Percentiles rank a stretch among this genome's conserved stretches.
Evolutionary conservation across 768 basidiomycete species (phyloP).

Genomic region (Tephrocybe sp.): DNA sequence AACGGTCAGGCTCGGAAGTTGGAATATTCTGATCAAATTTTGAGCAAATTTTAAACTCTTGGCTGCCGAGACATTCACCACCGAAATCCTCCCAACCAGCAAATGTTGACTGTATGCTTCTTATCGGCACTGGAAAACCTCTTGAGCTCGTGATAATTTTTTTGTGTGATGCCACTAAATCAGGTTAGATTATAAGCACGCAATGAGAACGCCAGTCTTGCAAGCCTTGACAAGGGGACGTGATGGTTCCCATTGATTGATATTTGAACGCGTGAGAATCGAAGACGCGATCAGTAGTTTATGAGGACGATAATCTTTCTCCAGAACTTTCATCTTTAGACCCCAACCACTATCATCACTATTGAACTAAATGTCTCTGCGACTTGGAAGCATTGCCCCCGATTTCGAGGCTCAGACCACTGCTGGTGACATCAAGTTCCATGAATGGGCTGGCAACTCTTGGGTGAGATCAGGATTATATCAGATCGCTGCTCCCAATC

Average conservation of each 20-base stretch:
- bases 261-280: constrained; percentile 59
- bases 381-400: constrained; percentile 87
- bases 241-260: too few relatives aligned
- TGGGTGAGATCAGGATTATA: constrained; percentile 59
- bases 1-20: too few relatives aligned
- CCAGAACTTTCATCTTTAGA: not conserved
- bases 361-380: constrained; percentile 47
- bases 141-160: too few relatives aligned
- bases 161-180: too few relatives aligned
- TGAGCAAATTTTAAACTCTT: too few relatives aligned
- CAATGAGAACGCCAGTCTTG: constrained; percentile 33
- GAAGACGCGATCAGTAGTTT: constrained; percentile 49
- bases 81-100: too few relatives aligned
- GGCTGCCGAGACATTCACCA: too few relatives aligned
- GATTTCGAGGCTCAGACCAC: constrained; percentile 93
- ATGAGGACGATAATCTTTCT: constrained; percentile 1
- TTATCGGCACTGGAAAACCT: too few relatives aligned
- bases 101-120: too few relatives aligned
- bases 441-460: constrained; percentile 86
- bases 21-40: too few relatives aligned
- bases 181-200: too few relatives aligned
- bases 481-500: constrained; percentile 5
- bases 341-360: not conserved
- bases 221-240: constrained; percentile 4
- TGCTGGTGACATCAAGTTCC: constrained; percentile 83